These are phyloP conservation scores for Tolypocladium tundrense DNA, from an alignment of 2,329 filamentous ascomycete genomes.

Conservation along the genomic window DNA sequence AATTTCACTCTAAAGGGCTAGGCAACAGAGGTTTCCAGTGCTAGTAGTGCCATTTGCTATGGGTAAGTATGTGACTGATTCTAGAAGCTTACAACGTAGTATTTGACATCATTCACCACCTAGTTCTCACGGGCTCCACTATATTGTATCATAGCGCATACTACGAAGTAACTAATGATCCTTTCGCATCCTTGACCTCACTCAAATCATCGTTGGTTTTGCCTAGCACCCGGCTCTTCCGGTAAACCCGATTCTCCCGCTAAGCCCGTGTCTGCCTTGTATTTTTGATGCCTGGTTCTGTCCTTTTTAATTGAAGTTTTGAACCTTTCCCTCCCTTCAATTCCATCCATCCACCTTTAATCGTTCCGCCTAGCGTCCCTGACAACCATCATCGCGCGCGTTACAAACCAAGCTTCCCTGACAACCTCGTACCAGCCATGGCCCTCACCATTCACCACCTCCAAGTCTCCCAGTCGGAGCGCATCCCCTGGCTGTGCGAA, in stretches of 20 bases:
- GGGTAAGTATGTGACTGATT: too few relatives aligned
- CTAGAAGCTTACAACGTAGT: too few relatives aligned
- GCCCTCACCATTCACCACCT: conserved; percentile 41
- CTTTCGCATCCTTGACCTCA: not conserved
- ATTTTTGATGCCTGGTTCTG: too few relatives aligned
- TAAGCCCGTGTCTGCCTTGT: not conserved
- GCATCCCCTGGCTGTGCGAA: conserved; percentile 54
- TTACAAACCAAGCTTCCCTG: not conserved
- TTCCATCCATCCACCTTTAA: not conserved
- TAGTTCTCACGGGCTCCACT: too few relatives aligned
- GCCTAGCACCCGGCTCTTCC: not conserved
- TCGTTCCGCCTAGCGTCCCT: too few relatives aligned
- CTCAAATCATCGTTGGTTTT: not conserved
- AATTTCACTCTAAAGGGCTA: too few relatives aligned
- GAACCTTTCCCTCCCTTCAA: not conserved
- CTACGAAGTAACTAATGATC: too few relatives aligned
- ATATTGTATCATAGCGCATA: too few relatives aligned
- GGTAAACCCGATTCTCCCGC: not conserved
- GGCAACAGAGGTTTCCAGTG: too few relatives aligned
- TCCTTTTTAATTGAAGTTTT: not conserved
- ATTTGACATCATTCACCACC: too few relatives aligned
- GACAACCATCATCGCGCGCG: not conserved
- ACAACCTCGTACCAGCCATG: not conserved
- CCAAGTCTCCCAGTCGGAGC: conserved; percentile 51
- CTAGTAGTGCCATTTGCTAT: too few relatives aligned